Evolutionary conservation across 306 rosid species (phyloP).

Genomic region (Lathyrus tuberosus): DNA sequence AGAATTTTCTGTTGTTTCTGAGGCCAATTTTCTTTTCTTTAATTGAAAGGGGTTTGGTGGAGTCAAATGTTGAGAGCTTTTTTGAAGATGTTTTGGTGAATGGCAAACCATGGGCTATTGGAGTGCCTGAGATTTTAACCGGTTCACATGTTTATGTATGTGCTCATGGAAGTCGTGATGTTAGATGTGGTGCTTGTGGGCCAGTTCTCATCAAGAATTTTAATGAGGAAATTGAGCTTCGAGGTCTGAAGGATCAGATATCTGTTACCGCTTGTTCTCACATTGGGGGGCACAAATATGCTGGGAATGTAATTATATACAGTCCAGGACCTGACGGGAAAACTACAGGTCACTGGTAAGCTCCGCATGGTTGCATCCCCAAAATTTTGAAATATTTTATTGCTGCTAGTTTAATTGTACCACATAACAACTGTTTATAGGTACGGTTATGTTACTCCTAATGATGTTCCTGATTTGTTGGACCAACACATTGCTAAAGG

Average conservation of each 20-base stretch:
- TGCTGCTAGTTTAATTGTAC: neutral
- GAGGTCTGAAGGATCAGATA: slow-evolving; percentile 65
- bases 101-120: slow-evolving; percentile 65
- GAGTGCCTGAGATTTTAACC: slow-evolving; percentile 54
- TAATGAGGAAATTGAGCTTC: slow-evolving; percentile 59
- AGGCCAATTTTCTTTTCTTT: slow-evolving; percentile 32
- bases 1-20: slow-evolving; percentile 33
- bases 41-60: slow-evolving; percentile 64
- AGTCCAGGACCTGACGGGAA: slow-evolving; percentile 64
- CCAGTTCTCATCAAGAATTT: slow-evolving; percentile 69
- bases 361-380: slow-evolving; percentile 16
- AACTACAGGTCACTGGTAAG: slow-evolving; percentile 82
- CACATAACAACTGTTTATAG: slow-evolving; percentile 46
- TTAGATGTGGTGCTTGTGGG: slow-evolving; percentile 87
- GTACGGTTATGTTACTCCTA: slow-evolving; percentile 88
- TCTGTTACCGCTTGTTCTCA: slow-evolving; percentile 79
- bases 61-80: slow-evolving; percentile 67
- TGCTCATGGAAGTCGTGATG: slow-evolving; percentile 84
- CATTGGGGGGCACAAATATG: slow-evolving; percentile 89
- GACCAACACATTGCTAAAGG: slow-evolving; percentile 82
- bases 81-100: slow-evolving; percentile 83
- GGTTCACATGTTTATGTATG: slow-evolving; percentile 80
- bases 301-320: slow-evolving; percentile 82
- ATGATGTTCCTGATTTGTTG: slow-evolving; percentile 78
- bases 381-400: slow-evolving; percentile 2